Evolutionary conservation across 2,329 filamentous ascomycete species (phyloP).

Genomic region (Neophaeococcomyces aloes): DNA sequence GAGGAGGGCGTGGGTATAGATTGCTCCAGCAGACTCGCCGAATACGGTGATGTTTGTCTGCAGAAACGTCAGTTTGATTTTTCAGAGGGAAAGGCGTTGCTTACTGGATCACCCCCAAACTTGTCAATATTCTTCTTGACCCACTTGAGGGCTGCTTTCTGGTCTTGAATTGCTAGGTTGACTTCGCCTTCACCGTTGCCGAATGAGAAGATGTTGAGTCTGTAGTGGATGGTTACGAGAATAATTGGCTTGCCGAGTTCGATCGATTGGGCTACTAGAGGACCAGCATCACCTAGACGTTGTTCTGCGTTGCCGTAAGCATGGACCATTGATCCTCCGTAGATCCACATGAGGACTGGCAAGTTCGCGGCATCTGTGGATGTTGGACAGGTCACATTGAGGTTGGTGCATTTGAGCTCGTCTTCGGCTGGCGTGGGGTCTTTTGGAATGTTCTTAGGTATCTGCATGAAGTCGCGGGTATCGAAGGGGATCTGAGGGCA

Average conservation of each 20-base stretch:
- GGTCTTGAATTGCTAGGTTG: constrained; percentile 36
- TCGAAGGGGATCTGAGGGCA: constrained; percentile 5
- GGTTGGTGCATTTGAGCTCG: constrained; percentile 4
- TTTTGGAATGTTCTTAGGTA: constrained; percentile 6
- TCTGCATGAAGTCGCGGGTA: constrained; percentile 5
- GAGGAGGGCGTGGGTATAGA: neutral
- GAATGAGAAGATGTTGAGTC: constrained; percentile 35
- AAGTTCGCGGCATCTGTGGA: neutral
- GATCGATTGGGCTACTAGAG: constrained; percentile 35
- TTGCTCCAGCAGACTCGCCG: neutral
- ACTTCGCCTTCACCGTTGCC: constrained; percentile 34
- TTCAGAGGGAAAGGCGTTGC: neutral
- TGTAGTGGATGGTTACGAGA: constrained; percentile 39
- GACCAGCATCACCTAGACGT: constrained; percentile 1
- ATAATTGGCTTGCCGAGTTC: constrained; percentile 38
- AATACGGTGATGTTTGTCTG: neutral
- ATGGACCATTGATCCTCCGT: constrained; percentile 1
- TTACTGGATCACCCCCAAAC: constrained; percentile 31
- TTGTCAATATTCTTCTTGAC: constrained; percentile 29
- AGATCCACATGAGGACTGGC: constrained; percentile 7
- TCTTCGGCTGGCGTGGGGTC: neutral
- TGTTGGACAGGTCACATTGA: constrained; percentile 6
- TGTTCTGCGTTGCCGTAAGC: constrained; percentile 1
- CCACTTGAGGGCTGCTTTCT: constrained; percentile 29
- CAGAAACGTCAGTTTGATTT: constrained; percentile 1